phyloP scores from a whole-genome alignment of 345 rosid species.

The Physaria fendleri region DNA sequence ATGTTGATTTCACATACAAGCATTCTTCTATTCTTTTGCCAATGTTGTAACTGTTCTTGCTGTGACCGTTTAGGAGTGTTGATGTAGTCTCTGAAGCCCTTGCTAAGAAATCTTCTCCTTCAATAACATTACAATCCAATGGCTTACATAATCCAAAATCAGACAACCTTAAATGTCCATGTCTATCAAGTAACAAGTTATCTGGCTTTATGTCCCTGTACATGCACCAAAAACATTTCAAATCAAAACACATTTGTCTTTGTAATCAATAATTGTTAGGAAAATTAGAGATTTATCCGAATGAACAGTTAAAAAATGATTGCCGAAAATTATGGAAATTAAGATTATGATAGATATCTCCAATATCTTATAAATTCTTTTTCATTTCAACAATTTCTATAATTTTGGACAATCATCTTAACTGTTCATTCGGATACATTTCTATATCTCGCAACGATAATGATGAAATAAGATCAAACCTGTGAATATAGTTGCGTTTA shows the following conservation, averaged over 20 bases:
- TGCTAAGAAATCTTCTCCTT: conserved; percentile 60
- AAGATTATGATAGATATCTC: too few relatives aligned
- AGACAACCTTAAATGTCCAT: conserved; percentile 81
- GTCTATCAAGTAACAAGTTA: conserved; percentile 79
- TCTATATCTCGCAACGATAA: too few relatives aligned
- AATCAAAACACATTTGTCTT: background rate
- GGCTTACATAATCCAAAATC: conserved; percentile 98
- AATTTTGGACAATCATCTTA: too few relatives aligned
- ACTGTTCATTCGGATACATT: too few relatives aligned
- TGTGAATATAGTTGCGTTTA: conserved; percentile 83
- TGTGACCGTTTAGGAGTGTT: conserved; percentile 64
- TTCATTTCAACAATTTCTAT: too few relatives aligned
- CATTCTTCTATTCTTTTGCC: conserved; percentile 94
- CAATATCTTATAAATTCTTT: too few relatives aligned
- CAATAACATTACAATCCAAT: conserved; percentile 71
- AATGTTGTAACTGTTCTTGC: conserved; percentile 79
- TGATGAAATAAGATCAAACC: conserved; percentile 39
- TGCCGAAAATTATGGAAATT: too few relatives aligned
- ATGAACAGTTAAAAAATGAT: too few relatives aligned
- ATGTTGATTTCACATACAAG: conserved; percentile 40
- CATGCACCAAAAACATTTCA: conserved; percentile 32
- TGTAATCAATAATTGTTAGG: background rate
- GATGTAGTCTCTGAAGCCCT: conserved; percentile 37
- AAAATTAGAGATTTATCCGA: too few relatives aligned
- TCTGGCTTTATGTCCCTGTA: conserved; percentile 97